Conservation (phyloP, 306 rosid species). For the Lablab purpureus region DNA sequence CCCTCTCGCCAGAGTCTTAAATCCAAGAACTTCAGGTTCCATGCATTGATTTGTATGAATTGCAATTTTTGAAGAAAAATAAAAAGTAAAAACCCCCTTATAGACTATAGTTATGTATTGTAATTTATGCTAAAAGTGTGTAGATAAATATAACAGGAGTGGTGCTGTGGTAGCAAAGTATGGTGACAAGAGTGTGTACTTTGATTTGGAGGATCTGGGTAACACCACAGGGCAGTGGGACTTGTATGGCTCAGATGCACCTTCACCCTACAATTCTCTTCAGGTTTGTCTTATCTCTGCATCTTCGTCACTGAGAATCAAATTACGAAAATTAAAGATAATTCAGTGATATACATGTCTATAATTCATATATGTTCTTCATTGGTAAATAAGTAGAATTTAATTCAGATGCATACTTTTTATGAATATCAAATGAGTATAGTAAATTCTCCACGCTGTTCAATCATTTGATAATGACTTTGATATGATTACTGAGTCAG, state of each 20-base stretch:
- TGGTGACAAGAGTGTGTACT: constrained; percentile 96
- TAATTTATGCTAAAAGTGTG: constrained; percentile 8
- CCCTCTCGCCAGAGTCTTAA: constrained; percentile 69
- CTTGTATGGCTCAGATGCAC: constrained; percentile 95
- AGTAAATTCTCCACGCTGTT: no score
- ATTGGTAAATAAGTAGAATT: not conserved
- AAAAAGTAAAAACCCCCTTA: not conserved
- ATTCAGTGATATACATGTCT: not conserved
- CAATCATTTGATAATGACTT: no score
- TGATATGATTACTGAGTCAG: no score
- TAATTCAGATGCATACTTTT: not conserved
- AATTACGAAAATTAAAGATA: not conserved
- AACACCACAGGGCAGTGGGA: constrained; percentile 99
- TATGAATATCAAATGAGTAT: not conserved
- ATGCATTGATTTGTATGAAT: not conserved
- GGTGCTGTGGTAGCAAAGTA: constrained; percentile 90
- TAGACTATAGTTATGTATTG: not conserved
- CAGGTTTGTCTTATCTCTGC: constrained; percentile 60
- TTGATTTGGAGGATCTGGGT: constrained; percentile 89
- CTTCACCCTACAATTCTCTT: constrained; percentile 95
- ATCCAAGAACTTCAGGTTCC: constrained; percentile 68
- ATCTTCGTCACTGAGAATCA: not conserved
- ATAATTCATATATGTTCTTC: not conserved
- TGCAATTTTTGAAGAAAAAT: constrained; percentile 1
- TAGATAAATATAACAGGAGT: constrained; percentile 47